Conservation (phyloP, 169 alveolate genomes). For the Blepharisma undulans region DNA sequence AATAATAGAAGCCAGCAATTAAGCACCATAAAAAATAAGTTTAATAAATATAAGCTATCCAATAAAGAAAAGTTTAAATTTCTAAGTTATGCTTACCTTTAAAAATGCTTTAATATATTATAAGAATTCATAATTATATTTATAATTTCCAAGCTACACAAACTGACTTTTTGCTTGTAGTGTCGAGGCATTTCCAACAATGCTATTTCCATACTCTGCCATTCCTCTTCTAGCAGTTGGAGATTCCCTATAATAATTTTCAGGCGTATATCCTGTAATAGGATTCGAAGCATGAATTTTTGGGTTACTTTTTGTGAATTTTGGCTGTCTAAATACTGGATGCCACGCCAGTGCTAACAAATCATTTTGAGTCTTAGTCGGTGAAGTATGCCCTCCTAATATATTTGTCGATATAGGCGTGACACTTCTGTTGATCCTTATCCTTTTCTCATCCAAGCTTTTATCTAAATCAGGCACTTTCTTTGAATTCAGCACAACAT, state of each 20-base stretch:
- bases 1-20: neutral
- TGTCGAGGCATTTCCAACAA: neutral
- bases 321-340: neutral
- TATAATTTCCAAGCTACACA: neutral
- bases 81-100: too few relatives aligned
- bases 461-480: neutral
- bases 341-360: neutral
- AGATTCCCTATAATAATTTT: neutral
- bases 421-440: neutral
- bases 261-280: slow-evolving; percentile 22
- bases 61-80: too few relatives aligned
- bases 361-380: neutral
- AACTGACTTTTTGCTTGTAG: neutral
- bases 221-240: neutral
- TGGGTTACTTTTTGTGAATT: neutral
- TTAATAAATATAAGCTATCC: too few relatives aligned
- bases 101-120: too few relatives aligned
- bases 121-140: too few relatives aligned
- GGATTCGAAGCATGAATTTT: slow-evolving; percentile 2
- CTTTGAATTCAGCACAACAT: neutral
- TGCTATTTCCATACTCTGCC: neutral
- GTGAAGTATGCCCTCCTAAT: neutral
- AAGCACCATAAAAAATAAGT: neutral
- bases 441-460: neutral
- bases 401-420: neutral